Evolutionary conservation across 2,329 filamentous ascomycete genomes (phyloP).

Genomic region (Colletotrichum limetticola): DNA sequence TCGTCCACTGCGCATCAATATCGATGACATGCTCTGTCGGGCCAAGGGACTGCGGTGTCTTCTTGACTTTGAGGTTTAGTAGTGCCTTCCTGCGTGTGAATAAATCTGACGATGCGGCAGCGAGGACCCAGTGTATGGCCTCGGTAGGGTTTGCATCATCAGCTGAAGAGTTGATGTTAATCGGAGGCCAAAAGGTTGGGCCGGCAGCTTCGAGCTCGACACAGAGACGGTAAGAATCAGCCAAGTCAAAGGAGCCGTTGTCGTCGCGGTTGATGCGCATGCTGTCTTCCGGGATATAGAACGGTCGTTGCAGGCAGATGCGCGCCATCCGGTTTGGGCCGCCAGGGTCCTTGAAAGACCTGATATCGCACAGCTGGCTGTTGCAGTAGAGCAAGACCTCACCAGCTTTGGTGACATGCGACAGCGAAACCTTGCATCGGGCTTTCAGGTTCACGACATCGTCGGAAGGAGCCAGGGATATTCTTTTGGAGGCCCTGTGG

Average conservation of each 20-base stretch:
- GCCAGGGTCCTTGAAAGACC: constrained; percentile 59
- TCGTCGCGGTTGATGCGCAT: constrained; percentile 61
- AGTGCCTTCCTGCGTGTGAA: constrained; percentile 50
- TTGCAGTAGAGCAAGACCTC: constrained; percentile 59
- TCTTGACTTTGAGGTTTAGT: constrained; percentile 47
- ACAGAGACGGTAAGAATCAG: constrained; percentile 60
- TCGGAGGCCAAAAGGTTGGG: constrained; percentile 63
- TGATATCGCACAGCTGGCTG: constrained; percentile 64
- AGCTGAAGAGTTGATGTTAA: constrained; percentile 35
- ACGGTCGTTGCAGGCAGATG: constrained; percentile 59
- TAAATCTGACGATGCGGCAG: constrained; percentile 53
- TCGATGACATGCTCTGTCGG: constrained; percentile 60
- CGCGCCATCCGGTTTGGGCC: constrained; percentile 58
- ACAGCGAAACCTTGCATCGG: constrained; percentile 57
- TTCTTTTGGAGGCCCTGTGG: constrained; percentile 52
- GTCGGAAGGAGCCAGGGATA: constrained; percentile 40
- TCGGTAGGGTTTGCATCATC: constrained; percentile 25
- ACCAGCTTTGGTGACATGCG: constrained; percentile 37
- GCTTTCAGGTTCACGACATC: constrained; percentile 46
- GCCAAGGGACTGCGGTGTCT: constrained; percentile 41
- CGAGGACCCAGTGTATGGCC: constrained; percentile 50
- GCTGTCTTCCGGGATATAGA: constrained; percentile 63
- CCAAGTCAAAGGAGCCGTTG: constrained; percentile 58
- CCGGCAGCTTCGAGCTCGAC: constrained; percentile 64
- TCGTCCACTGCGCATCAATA: constrained; percentile 59